Percentiles rank a stretch among this genome's conserved stretches.
phyloP scores from a whole-genome alignment of 192 early-diverging fungal species.

The Podila verticillata region DNA sequence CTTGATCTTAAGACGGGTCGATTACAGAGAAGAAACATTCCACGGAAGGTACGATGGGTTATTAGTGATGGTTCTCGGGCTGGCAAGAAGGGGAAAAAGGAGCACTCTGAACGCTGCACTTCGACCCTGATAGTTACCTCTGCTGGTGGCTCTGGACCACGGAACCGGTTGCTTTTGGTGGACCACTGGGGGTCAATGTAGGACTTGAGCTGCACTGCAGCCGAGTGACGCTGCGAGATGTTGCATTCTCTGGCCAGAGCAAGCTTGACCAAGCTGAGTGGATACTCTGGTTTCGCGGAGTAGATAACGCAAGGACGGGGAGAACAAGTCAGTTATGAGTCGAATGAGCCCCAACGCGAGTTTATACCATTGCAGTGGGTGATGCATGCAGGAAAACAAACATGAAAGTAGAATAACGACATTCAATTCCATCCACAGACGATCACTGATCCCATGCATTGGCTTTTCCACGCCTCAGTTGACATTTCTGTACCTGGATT shows the following conservation, averaged over 20 bases:
- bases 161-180: conserved; percentile 55
- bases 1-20: conserved; percentile 58
- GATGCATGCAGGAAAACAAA: neutral
- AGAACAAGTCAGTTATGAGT: no score
- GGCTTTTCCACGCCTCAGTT: no score
- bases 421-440: no score
- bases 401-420: neutral
- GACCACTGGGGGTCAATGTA: conserved; percentile 82
- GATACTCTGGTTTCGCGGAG: conserved; percentile 58
- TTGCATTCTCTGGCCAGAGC: conserved; percentile 65
- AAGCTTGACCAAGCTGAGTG: conserved; percentile 71
- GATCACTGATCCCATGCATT: no score
- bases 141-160: conserved; percentile 64
- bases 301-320: no score
- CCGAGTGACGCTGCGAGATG: conserved; percentile 70
- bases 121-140: conserved; percentile 42
- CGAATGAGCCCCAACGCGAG: no score
- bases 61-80: neutral
- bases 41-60: no score
- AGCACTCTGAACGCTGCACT: neutral
- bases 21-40: neutral
- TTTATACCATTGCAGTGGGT: neutral
- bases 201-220: conserved; percentile 74
- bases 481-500: conserved; percentile 57
- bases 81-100: no score